Evolutionary conservation across 192 early-diverging fungal species (phyloP).

Genomic region (Backusella morwellensis): DNA sequence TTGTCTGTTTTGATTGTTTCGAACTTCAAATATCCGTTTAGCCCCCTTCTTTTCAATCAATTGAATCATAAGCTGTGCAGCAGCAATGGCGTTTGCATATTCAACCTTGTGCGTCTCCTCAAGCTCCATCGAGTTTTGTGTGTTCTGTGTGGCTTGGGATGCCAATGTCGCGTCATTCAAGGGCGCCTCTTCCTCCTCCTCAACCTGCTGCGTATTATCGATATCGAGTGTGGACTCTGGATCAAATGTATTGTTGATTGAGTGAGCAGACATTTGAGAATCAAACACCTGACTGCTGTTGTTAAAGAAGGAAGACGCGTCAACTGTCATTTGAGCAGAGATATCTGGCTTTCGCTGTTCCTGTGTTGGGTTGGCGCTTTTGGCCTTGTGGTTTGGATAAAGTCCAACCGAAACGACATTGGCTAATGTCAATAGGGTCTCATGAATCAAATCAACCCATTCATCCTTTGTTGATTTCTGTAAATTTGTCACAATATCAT

Average conservation of each 20-base stretch:
- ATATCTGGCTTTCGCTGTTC: not conserved
- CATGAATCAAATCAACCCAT: slow-evolving; percentile 1
- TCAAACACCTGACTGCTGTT: slow-evolving; percentile 14
- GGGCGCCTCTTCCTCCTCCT: slow-evolving; percentile 9
- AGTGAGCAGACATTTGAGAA: slow-evolving; percentile 8
- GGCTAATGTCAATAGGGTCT: slow-evolving; percentile 1
- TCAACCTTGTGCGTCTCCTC: not conserved
- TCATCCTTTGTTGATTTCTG: slow-evolving; percentile 1
- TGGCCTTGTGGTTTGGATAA: not conserved
- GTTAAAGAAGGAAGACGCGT: slow-evolving; percentile 2
- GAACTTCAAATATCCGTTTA: slow-evolving; percentile 25
- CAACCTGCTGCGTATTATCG: slow-evolving; percentile 17
- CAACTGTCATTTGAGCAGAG: not conserved
- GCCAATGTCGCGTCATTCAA: not conserved
- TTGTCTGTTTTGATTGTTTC: slow-evolving; percentile 13
- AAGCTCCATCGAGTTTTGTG: not conserved
- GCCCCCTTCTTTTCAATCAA: slow-evolving; percentile 27
- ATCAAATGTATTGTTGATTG: slow-evolving; percentile 16
- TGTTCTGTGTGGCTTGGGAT: not conserved
- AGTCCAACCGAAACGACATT: slow-evolving; percentile 14
- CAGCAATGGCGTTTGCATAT: slow-evolving; percentile 11
- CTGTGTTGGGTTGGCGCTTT: not conserved
- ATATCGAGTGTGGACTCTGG: slow-evolving; percentile 24
- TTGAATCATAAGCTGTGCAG: slow-evolving; percentile 20
- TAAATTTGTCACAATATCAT: not conserved